Conservation (phyloP, 176 grass and related monocot genomes). For the Oryza australiensis region DNA sequence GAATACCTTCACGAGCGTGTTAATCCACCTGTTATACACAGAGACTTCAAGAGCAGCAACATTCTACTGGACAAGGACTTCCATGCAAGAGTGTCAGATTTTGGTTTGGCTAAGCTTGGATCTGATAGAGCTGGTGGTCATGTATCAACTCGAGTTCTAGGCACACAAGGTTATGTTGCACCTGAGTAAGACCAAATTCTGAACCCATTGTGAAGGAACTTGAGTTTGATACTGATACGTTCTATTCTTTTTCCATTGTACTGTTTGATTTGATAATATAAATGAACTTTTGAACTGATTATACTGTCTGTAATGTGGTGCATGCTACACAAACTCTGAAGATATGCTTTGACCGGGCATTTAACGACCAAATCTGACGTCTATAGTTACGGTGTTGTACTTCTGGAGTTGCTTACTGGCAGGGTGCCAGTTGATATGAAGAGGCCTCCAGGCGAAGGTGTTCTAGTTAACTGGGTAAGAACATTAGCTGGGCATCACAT, state of each 20-base stretch:
- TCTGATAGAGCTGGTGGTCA: slow-evolving; percentile 94
- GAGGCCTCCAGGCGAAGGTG: slow-evolving; percentile 81
- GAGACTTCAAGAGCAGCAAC: slow-evolving; percentile 99
- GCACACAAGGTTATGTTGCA: slow-evolving; percentile 96
- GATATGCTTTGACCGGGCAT: slow-evolving; percentile 90
- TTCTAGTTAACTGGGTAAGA: slow-evolving; percentile 89
- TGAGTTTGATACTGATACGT: slow-evolving; percentile 22
- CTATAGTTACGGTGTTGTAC: slow-evolving; percentile 93
- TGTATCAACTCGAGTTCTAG: slow-evolving; percentile 94
- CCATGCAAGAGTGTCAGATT: slow-evolving; percentile 92
- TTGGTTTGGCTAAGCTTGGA: slow-evolving; percentile 95
- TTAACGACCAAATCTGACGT: slow-evolving; percentile 99
- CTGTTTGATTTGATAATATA: background rate
- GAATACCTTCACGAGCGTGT: slow-evolving; percentile 96
- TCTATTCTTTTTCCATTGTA: slow-evolving; percentile 20
- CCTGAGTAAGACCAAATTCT: slow-evolving; percentile 69
- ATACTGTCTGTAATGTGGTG: slow-evolving; percentile 32
- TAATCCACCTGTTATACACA: slow-evolving; percentile 85
- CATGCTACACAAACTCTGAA: slow-evolving; percentile 32
- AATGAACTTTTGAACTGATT: background rate
- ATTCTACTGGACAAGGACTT: slow-evolving; percentile 91
- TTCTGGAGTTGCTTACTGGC: slow-evolving; percentile 95
- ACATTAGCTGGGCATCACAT: background rate
- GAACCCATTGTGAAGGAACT: background rate
- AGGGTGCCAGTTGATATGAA: slow-evolving; percentile 95